Base-by-base conservation (phyloP, 352 stramenopile species). In the Globisporangium camurandrum region DNA sequence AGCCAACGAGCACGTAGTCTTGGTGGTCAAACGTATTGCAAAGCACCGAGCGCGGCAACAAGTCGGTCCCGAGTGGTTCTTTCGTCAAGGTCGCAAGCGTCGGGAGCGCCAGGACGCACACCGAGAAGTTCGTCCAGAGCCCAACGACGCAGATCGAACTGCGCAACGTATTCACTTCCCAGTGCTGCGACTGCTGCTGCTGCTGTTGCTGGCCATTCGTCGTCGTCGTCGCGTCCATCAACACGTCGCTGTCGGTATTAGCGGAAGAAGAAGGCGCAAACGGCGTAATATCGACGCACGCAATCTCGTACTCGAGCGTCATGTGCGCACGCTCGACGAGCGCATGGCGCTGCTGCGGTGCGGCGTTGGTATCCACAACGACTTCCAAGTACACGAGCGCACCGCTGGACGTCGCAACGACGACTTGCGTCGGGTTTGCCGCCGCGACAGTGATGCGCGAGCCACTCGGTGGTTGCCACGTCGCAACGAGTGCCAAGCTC, bases 1-100 rank as follows among this genome's bases (percentile, higher is more conserved):
- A 73, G 45, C 95, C 96, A 14, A 99, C 88, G 23, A 99, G 77
- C 20, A 99, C 55, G 56, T 98, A 97, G 56, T 93, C 59, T 36
- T 87, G 64, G 24, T 63, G 68, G 46, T 95, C 86, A 42, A 93
- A 91, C 9, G 79, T 86, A 46, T 89, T 89, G 59, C 87, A 86
- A 23, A 97, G 58, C 22, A 97, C 78, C 7, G 85, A 95, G 33
- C 92, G 78, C 1, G 88, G 84, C 42, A 97, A 71, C 17, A 93
- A 43, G 43, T 93, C 80, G 43, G 83, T 88, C 41, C 83, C 83
- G 7, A 95, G 65, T 4, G 68, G 67, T 46, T 90, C 73, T 11
- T 77, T 84, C n/a, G 61, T 67, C 20, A 86, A 42, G 36, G 74
- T 75, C 34, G 69, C 64, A 4, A 98, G 68, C 16, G 69, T 79